Conservation (phyloP, 1,139 yeast genomes). For the Kodamaea fungicola region DNA sequence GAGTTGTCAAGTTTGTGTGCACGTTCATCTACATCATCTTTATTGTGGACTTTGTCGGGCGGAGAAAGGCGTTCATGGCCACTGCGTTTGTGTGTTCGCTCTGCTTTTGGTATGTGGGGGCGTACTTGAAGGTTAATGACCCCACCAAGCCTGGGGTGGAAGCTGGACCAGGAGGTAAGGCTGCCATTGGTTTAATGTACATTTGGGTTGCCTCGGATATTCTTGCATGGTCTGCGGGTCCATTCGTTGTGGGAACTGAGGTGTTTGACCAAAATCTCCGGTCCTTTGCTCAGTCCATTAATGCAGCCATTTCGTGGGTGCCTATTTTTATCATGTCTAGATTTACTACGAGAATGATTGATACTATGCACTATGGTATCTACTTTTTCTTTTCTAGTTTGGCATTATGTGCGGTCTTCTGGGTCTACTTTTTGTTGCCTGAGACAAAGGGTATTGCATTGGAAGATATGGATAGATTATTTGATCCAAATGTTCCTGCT, state of each 20-base stretch:
- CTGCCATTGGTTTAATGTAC: conserved; percentile 44
- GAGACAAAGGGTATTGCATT: conserved; percentile 42
- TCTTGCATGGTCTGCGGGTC: conserved; percentile 45
- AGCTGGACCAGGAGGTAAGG: conserved; percentile 44
- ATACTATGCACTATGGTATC: conserved; percentile 36
- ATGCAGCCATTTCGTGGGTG: conserved; percentile 43
- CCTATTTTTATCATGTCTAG: conserved; percentile 42
- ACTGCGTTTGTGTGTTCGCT: conserved; percentile 35
- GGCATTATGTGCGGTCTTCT: conserved; percentile 31
- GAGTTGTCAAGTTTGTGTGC: conserved; percentile 39
- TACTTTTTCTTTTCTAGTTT: conserved; percentile 40
- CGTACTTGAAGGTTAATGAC: conserved; percentile 36
- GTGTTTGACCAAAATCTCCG: conserved; percentile 42
- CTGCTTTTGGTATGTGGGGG: conserved; percentile 45
- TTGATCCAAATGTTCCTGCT: conserved; percentile 16
- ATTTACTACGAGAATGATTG: conserved; percentile 40
- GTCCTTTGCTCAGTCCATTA: conserved; percentile 42
- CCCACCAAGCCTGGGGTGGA: conserved; percentile 33
- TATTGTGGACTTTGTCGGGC: conserved; percentile 37
- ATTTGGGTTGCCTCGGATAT: conserved; percentile 43
- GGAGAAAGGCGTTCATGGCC: conserved; percentile 38
- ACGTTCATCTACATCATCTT: conserved; percentile 35
- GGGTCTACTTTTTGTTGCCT: conserved; percentile 35
- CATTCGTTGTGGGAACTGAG: conserved; percentile 42
- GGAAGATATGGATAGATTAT: conserved; percentile 45